Evolutionary conservation across 2,329 filamentous ascomycete genomes (phyloP).

Genomic region (Trichophyton verrucosum): DNA sequence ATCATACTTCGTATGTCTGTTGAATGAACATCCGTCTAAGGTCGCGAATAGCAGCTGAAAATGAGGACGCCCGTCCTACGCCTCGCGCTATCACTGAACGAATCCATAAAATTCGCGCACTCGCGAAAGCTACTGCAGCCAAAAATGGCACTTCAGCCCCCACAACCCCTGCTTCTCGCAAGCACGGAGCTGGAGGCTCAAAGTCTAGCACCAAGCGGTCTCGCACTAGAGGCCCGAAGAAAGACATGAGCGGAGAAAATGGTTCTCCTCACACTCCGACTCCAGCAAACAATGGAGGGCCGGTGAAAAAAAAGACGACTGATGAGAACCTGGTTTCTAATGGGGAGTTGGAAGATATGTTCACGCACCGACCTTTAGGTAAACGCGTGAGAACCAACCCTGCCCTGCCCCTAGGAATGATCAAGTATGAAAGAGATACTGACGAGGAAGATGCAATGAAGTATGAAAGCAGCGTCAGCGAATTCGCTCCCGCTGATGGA

Average conservation of each 20-base stretch:
- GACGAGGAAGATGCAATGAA: slow-evolving; percentile 10
- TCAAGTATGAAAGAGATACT: slow-evolving; percentile 13
- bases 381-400: slow-evolving; percentile 17
- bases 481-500: slow-evolving; percentile 5
- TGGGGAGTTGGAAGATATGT: neutral
- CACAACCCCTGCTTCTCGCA: slow-evolving; percentile 9
- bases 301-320: slow-evolving; percentile 12
- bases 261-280: neutral
- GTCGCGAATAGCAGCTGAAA: slow-evolving; percentile 11
- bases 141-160: slow-evolving; percentile 7
- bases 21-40: neutral
- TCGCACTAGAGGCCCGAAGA: neutral
- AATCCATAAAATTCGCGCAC: slow-evolving; percentile 23
- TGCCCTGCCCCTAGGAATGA: slow-evolving; percentile 13
- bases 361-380: slow-evolving; percentile 5
- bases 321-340: slow-evolving; percentile 6
- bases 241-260: neutral
- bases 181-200: neutral
- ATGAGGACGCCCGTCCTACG: slow-evolving; percentile 21
- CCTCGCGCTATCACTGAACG: slow-evolving; percentile 30
- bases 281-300: neutral
- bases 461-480: slow-evolving; percentile 11
- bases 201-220: slow-evolving; percentile 4
- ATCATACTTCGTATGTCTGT: neutral
- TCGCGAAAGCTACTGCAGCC: slow-evolving; percentile 8